These are phyloP conservation scores for Collybia mongolica DNA, from an alignment of 768 basidiomycete species.

Conservation along the genomic window DNA sequence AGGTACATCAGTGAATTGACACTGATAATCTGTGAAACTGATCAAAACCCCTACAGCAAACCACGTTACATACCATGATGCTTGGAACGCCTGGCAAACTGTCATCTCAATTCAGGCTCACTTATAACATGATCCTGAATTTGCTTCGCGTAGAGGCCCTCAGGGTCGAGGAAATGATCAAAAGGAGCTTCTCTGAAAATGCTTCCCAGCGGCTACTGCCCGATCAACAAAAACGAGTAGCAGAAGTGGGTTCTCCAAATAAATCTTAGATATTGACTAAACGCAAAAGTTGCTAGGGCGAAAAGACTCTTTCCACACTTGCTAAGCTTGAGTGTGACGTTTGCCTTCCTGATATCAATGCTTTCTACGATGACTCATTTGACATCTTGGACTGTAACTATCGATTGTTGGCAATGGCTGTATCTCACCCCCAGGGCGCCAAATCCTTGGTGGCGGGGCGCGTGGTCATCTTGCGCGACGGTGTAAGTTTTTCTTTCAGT, in stretches of 20 bases:
- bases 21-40: not conserved
- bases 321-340: conserved; percentile 65
- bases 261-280: not conserved
- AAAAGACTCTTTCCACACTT: conserved; percentile 61
- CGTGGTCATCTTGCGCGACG: conserved; percentile 80
- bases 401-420: conserved; percentile 57
- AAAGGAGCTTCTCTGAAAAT: conserved; percentile 98
- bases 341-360: conserved; percentile 72
- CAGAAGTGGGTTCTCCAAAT: conserved; percentile 54
- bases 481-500: conserved; percentile 45
- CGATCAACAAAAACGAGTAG: conserved; percentile 87
- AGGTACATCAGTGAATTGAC: conserved; percentile 45
- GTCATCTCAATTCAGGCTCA: conserved; percentile 93
- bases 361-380: conserved; percentile 70
- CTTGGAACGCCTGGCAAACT: conserved; percentile 92
- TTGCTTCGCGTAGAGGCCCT: conserved; percentile 94
- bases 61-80: conserved; percentile 82
- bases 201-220: conserved; percentile 90
- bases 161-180: conserved; percentile 99
- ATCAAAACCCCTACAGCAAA: conserved; percentile 49
- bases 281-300: conserved; percentile 48
- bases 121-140: conserved; percentile 99
- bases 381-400: conserved; percentile 65
- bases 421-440: conserved; percentile 57
- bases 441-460: conserved; percentile 74